These are phyloP conservation scores for Phytopythium chamaehyphon DNA, from an alignment of 352 stramenopile genomes.

Conservation along the genomic window DNA sequence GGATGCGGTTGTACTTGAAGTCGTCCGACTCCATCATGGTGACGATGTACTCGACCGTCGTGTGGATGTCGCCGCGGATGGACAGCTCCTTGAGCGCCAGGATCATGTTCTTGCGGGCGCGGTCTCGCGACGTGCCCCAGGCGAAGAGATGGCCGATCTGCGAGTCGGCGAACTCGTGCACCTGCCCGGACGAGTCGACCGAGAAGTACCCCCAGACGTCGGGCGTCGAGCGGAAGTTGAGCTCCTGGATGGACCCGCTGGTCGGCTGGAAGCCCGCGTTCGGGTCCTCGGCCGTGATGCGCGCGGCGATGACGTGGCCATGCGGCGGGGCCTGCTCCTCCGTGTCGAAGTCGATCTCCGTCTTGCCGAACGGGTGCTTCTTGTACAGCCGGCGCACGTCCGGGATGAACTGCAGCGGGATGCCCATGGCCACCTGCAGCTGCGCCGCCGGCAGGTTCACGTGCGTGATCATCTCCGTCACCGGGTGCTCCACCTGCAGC, in stretches of 20 bases:
- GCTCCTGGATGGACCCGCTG: slow-evolving; percentile 95
- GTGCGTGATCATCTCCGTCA: slow-evolving; percentile 99
- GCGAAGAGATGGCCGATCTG: slow-evolving; percentile 99
- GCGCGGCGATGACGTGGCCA: slow-evolving; percentile 98
- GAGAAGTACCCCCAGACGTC: slow-evolving; percentile 99
- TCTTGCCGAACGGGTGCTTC: slow-evolving; percentile 90
- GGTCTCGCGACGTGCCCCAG: slow-evolving; percentile 93
- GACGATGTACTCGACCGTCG: slow-evolving; percentile 99
- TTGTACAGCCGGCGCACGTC: slow-evolving; percentile 98
- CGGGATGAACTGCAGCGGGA: slow-evolving; percentile 98
- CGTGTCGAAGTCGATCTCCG: slow-evolving; percentile 96
- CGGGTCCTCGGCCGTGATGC: slow-evolving; percentile 99
- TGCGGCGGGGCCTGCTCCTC: slow-evolving; percentile 74
- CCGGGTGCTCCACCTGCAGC: slow-evolving; percentile 98
- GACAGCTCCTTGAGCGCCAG: slow-evolving; percentile 98
- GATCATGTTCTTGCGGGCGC: slow-evolving; percentile 97
- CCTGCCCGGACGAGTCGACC: slow-evolving; percentile 97
- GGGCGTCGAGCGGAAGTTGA: slow-evolving; percentile 99
- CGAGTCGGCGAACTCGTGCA: slow-evolving; percentile 99
- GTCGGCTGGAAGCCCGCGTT: slow-evolving; percentile 99
- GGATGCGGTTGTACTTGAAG: slow-evolving; percentile 98
- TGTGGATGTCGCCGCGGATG: slow-evolving; percentile 99
- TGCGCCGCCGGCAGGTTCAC: slow-evolving; percentile 97
- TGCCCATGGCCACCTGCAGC: slow-evolving; percentile 99
- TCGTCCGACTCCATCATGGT: slow-evolving; percentile 99